phyloP scores from a whole-genome alignment of 2,329 filamentous ascomycete species.

The Trichoderma polysporum region DNA sequence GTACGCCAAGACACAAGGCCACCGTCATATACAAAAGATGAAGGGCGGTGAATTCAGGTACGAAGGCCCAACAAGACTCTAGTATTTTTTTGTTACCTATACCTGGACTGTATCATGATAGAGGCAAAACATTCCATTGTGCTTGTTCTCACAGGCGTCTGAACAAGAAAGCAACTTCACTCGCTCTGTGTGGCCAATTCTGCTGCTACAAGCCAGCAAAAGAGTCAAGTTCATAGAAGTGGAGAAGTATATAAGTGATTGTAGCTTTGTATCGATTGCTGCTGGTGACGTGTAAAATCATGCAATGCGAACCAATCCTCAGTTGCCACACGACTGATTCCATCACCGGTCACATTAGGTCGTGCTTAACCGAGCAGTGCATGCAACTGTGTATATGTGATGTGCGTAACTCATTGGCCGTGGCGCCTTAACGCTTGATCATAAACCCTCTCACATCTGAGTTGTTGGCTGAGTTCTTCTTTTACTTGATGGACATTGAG shows the following conservation, averaged over 20 bases:
- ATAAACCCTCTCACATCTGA: neutral
- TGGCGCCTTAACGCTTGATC: neutral
- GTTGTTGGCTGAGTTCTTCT: neutral
- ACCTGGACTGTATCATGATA: neutral
- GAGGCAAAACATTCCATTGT: neutral
- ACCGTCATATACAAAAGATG: neutral
- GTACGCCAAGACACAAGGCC: neutral
- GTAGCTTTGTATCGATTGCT: neutral
- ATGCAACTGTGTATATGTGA: neutral
- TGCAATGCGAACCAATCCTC: neutral
- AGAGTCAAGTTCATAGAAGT: no score
- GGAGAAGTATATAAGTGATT: neutral
- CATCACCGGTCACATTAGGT: neutral
- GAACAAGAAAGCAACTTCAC: neutral
- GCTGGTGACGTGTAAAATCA: neutral
- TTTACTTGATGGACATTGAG: neutral
- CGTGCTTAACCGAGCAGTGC: neutral
- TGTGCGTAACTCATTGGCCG: neutral
- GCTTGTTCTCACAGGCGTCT: neutral
- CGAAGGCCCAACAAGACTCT: neutral
- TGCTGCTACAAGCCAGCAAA: no score
- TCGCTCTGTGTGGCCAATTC: no score
- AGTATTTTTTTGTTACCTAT: neutral
- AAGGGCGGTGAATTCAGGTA: neutral
- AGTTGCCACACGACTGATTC: neutral